Evolutionary conservation across 176 grass and related monocot genomes (phyloP), one percentile per base, ranked within the genome.

Genomic region (Cenchrus americanus): DNA sequence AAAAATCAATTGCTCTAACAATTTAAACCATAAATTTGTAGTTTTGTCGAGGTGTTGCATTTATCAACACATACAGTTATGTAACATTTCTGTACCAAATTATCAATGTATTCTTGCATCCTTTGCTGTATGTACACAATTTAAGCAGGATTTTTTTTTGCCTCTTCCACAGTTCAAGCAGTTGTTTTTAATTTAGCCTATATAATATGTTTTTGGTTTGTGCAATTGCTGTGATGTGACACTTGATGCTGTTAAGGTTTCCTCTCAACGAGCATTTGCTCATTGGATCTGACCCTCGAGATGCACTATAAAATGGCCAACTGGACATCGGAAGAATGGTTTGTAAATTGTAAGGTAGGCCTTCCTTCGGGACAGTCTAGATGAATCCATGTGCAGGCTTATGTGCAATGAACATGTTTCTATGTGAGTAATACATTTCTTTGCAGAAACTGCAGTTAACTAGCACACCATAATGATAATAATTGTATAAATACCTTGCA

Each of bases 231-330:
- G 8, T 17, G n/a, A 53, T 84, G 8, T 71, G 81, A 82, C 79
- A 73, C 77, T 91, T 57, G 80, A 91, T 79, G 80, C 84, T 82
- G 42, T 91, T 53, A 94, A 83, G 18, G 65, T 91, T 77, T 76
- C 80, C 62, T 81, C 59, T 71, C 77, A 87, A 71, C 78, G 55
- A 24, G 87, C 52, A 17, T 82, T 91, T 60, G 50, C 58, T 87
- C 51, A 80, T 81, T 89, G 87, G 84, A 82, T 85, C 5, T 82
- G 77, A 85, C 69, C 43, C 73, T 87, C 12, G 66, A 84, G 44
- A 80, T 80, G 77, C 78, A 85, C 85, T 72, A 89, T 30, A 67
- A 87, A 61, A 79, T 67, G 51, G 76, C 44, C 11, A 51, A 17
- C 50, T 52, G 50, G 14, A 52, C 14, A 52, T 52, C 4, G 15